Evolutionary conservation across 73 alveolate species (phyloP), one percentile per base, ranked within the genome.

Genomic region (Tetrahymena malaccensis): DNA sequence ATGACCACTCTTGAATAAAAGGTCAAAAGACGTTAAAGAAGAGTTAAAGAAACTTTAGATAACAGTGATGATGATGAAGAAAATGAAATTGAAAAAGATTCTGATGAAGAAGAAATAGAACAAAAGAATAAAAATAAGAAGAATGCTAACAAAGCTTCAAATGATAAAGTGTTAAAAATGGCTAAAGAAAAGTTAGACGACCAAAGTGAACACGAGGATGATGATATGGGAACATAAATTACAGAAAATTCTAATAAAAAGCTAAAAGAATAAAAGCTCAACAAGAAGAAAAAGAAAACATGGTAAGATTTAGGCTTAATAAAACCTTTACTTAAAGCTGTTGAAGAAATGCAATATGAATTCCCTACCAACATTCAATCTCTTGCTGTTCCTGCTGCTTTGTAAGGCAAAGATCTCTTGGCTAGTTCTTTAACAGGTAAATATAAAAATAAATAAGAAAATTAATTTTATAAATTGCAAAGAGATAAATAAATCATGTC

Each of bases 331-430:
- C 98, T 98, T 3, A 97, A 98, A 89, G 99, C 99, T 10, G 97
- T 99, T 37, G 94, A 93, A 94, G 99, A 98, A 93, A 95, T 99
- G 94, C 99, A 98, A 84, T 99, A 98, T 96, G 98, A 96, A 38
- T 97, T 98, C 57, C 99, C 99, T 0, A 99, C 99, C 1, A 98
- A 98, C 43, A 98, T 99, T 43, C 99, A 99, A 96, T 98, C 98
- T 84, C 97, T 99, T 97, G 98, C 98, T 31, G 99, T 99, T 55
- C 99, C 99, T 43, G 85, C 98, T 33, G 98, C 98, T 11, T 95
- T 99, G n/a, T 96, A 96, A 84, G 99, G 99, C 21, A 98, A 98
- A 35, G 99, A 99, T 97, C 97, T 99, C 93, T 97, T 99, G 84
- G 99, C 99, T 6, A 98, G 99, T 97, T 99, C 99, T 34, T 99